Base-by-base conservation (phyloP, 805 yeast species). In the Nakazawaea holstii region DNA sequence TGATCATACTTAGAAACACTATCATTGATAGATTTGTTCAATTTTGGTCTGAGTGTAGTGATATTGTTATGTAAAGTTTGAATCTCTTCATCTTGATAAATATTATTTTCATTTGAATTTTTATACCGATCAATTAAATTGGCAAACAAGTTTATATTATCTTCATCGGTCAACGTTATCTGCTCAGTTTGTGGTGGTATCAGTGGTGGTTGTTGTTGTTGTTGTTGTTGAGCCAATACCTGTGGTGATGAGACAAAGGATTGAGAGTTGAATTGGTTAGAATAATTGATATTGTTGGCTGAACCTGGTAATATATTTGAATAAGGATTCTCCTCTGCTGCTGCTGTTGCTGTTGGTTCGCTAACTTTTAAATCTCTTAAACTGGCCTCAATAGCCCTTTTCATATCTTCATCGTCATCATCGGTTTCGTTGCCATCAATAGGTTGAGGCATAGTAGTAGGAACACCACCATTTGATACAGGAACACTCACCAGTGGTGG, bases 361-460 rank as follows among this genome's bases (percentile, higher is more conserved):
- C 3, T 8, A 4, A 39, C 60, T 53, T 84, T 78, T 60, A 85
- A 73, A 49, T 91, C 97, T 45, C 74, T 74, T 52, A 94, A 71
- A 63, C 96, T 88, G 0, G 96, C 96, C 13, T 86, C 96, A 49
- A 94, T 92, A 0, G 98, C 99, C 0, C 94, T 95, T 61, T 82
- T 87, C 81, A 92, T 77, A 33, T 89, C 96, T 35, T 84, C 92
- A 58, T 90, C 96, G 14, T 84, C 87, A 15, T 85, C 89, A 2
- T 79, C 87, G 13, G 63, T 68, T 2, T 52, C 59, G 4, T 50
- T 41, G 3, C 30, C 46, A 29, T 13, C 37, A 9, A 42, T 35
- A 13, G 50, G 49, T 31, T 47, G 49, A 15, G 41, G 42, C 8
- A 55, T 50, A 10, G 55, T 50, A 6, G 56, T 40, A 5, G 53